A percentile compares a stretch with the other conserved stretches of the same genome.
Conservation (phyloP, 148 eudicot genomes). For the Chenopodium suecicum region DNA sequence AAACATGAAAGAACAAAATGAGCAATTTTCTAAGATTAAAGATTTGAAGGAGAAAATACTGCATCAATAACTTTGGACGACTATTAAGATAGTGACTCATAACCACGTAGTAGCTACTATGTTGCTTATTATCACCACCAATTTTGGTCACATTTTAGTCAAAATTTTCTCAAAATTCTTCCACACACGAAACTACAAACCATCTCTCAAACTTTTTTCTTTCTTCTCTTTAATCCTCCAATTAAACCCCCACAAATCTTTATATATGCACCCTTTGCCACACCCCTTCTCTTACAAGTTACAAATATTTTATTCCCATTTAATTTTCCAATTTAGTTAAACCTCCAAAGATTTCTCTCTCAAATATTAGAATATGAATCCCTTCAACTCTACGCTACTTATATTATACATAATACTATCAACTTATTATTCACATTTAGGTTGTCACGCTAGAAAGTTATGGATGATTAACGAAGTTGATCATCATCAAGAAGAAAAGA, state of each 20-base stretch:
- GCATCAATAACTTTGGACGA: not conserved
- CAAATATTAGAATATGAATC: conserved; percentile 4
- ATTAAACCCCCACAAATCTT: not conserved
- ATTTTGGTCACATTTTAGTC: not conserved
- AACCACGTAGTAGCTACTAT: not conserved
- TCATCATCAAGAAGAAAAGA: not conserved
- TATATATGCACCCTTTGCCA: not conserved
- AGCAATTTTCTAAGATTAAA: too few species aligned
- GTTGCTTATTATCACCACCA: conserved; percentile 3
- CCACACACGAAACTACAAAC: not conserved
- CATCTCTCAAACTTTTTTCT: not conserved
- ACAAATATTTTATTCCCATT: conserved; percentile 1
- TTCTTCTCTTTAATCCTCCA: not conserved
- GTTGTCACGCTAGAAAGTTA: conserved; percentile 23
- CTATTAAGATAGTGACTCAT: conserved; percentile 1
- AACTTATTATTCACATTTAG: not conserved
- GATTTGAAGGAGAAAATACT: too few species aligned
- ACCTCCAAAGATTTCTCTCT: not conserved
- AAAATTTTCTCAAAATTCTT: not conserved
- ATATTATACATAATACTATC: not conserved
- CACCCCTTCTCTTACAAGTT: not conserved
- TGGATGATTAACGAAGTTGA: not conserved
- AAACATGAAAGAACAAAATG: too few species aligned
- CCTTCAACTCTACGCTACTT: not conserved
- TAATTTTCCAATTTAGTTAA: not conserved